Evolutionary conservation across 1,284 basidiomycete species (phyloP).

Genomic region (Cryptococcus sp.): DNA sequence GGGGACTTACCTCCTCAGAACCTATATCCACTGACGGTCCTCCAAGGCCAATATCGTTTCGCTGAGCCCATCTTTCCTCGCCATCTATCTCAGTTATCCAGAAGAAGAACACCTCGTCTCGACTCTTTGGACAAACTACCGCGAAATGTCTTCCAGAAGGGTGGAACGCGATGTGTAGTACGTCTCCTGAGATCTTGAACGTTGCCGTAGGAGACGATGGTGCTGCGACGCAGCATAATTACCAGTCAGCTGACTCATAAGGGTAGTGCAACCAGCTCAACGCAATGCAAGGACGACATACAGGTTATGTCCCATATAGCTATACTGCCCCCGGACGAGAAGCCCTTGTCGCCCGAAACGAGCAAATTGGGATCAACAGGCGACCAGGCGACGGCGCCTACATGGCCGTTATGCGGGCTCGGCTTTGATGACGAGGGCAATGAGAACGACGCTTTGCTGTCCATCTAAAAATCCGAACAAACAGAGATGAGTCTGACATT

Average conservation of each 20-base stretch:
- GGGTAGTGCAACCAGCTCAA: background rate
- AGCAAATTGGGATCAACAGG: constrained; percentile 40
- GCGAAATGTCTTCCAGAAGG: constrained; percentile 45
- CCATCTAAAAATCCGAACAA: constrained; percentile 4
- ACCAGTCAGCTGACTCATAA: background rate
- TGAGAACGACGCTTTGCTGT: constrained; percentile 19
- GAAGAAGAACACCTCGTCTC: constrained; percentile 47
- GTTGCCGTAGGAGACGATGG: constrained; percentile 27
- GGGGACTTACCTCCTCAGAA: constrained; percentile 39
- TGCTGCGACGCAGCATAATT: constrained; percentile 9
- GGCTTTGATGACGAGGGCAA: constrained; percentile 26
- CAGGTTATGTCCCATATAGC: constrained; percentile 42
- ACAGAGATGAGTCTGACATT: background rate
- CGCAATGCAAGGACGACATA: constrained; percentile 12
- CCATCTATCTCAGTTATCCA: constrained; percentile 20
- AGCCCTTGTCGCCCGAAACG: constrained; percentile 40
- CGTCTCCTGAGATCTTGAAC: constrained; percentile 40
- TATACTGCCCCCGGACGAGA: constrained; percentile 24
- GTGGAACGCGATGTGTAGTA: constrained; percentile 45
- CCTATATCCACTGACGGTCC: constrained; percentile 32
- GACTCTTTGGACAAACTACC: constrained; percentile 32
- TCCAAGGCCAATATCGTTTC: constrained; percentile 39
- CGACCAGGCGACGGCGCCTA: constrained; percentile 44
- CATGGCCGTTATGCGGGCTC: constrained; percentile 41
- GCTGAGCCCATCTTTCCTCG: constrained; percentile 31